Base-by-base conservation (phyloP, 768 basidiomycete species). In the Russula griseocarnosa region DNA sequence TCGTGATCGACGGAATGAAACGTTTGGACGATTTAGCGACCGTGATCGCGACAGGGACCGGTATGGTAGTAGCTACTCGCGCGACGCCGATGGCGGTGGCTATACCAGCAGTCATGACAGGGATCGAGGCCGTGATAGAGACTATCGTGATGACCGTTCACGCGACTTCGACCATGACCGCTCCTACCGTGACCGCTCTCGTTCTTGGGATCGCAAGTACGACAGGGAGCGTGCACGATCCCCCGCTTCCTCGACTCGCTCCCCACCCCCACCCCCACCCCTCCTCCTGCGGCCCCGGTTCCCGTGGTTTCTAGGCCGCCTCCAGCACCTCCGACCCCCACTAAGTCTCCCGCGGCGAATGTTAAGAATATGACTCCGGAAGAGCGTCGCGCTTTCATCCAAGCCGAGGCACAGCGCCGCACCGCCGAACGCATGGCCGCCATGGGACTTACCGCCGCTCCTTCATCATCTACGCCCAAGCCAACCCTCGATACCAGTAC, bases 351-450 rank as follows among this genome's bases (percentile, higher is more conserved):
- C 52, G 78, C 83, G 0, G 81, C 84, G 7, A 79, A 77, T n/a
- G 71, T 74, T 22, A 92, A 88, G 76, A 82, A 83, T 59, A 94
- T 98, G 92, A 87, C 92, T 0, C 77, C 87, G 0, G 94, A 87
- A 66, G 90, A 98, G 70, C 85, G 93, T 4, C 78, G 82, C 49
- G 93, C 90, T 0, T 92, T 79, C 72, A 83, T 88, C 64, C 83
- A 84, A 18, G 86, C 85, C 0, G 86, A 96, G 71, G 96, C 93
- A 1, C 85, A 88, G 69, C 82, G 86, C 16, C 84, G 90, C 46
- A 84, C 97, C 22, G 84, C 92, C 69, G 92, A 86, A 20, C 88
- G 96, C 36, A 93, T 88, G 81, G 83, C 85, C 44, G 88, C 88
- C 0, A 82, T 98, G 11, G 96, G 96, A 6, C 82, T 97, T 20